Evolutionary conservation across 2,329 filamentous ascomycete species (phyloP).

Genomic region (Alternaria sp.): DNA sequence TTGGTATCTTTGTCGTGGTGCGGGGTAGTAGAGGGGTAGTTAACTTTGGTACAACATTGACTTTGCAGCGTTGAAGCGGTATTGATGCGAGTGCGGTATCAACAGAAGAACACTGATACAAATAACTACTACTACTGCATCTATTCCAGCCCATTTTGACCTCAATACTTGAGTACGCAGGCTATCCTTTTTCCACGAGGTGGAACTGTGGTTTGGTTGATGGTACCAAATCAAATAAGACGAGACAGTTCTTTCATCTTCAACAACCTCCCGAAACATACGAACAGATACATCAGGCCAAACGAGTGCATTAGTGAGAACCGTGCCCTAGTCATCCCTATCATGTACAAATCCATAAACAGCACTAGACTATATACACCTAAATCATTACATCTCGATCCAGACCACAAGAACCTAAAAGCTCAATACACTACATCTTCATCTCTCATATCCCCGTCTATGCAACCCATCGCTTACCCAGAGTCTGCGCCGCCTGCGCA

Average conservation of each 20-base stretch:
- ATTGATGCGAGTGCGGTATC: accelerated
- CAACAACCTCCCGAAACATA: accelerated
- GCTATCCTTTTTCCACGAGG: too few relatives aligned
- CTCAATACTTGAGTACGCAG: too few relatives aligned
- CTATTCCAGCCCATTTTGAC: too few relatives aligned
- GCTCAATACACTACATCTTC: not conserved
- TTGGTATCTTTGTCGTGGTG: not conserved
- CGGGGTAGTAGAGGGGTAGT: not conserved
- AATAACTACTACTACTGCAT: too few relatives aligned
- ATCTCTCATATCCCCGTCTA: not conserved
- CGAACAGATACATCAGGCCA: not conserved
- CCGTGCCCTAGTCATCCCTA: not conserved
- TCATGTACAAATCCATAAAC: not conserved
- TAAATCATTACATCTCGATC: not conserved
- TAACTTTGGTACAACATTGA: not conserved
- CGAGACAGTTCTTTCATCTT: not conserved
- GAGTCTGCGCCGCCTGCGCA: constrained; percentile 21
- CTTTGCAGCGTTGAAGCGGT: not conserved
- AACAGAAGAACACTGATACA: accelerated
- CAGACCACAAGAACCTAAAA: too few relatives aligned
- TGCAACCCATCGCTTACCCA: constrained; percentile 2
- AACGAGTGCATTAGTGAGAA: not conserved
- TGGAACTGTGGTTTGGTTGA: too few relatives aligned
- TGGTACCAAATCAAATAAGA: not conserved
- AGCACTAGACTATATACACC: not conserved